Conservation (phyloP, 306 rosid species). For the Senna tora region DNA sequence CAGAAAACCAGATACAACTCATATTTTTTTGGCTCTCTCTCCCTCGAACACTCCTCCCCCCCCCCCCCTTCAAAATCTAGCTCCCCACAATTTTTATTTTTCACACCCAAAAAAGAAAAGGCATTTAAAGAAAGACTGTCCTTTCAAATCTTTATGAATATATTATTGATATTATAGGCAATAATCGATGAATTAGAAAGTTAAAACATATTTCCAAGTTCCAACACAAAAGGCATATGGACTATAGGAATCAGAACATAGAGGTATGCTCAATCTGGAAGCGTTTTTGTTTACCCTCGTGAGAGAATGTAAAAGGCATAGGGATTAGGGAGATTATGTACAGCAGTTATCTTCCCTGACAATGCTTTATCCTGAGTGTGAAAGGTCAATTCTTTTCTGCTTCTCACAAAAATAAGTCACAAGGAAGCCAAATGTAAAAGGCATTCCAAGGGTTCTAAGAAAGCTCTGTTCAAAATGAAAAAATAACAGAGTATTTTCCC, state of each 20-base stretch:
- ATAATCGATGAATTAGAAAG: neutral
- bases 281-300: neutral
- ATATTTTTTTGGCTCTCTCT: neutral
- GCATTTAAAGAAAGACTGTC: neutral
- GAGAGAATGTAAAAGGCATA: too few relatives aligned
- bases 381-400: neutral
- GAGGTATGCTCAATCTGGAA: constrained; percentile 4
- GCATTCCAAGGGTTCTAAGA: neutral
- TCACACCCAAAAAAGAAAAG: neutral
- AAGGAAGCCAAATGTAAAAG: neutral
- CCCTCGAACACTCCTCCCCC: neutral
- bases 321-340: too few relatives aligned
- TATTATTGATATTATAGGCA: neutral
- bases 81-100: neutral
- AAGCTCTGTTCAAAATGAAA: neutral
- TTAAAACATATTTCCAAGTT: constrained; percentile 1
- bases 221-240: neutral
- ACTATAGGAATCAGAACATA: neutral
- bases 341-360: constrained; percentile 5
- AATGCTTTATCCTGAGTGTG: constrained; percentile 14
- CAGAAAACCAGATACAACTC: constrained; percentile 21
- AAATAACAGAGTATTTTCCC: too few relatives aligned
- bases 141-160: neutral
- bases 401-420: neutral
- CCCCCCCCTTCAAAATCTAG: neutral